Conservation (phyloP, 108 stramenopile species). For the Schizochytrium sp. region DNA sequence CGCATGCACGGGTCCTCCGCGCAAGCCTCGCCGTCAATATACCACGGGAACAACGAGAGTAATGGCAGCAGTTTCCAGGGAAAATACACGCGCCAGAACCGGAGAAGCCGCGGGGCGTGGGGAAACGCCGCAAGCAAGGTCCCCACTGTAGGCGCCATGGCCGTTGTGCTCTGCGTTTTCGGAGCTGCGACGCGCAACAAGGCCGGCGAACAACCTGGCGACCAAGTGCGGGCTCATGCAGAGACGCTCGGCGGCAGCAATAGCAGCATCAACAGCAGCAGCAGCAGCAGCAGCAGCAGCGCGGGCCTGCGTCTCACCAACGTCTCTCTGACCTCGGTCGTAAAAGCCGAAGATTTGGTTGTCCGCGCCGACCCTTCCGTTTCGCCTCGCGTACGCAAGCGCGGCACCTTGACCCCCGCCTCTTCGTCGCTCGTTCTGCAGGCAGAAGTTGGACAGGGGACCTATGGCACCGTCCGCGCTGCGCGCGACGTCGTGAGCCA, state of each 20-base stretch:
- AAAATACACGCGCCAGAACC: background rate
- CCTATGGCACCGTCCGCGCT: background rate
- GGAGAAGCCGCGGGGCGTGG: background rate
- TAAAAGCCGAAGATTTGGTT: too few species aligned
- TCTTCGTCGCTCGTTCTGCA: background rate
- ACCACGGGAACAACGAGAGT: background rate
- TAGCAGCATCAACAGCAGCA: background rate
- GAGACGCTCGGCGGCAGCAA: background rate
- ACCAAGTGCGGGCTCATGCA: background rate
- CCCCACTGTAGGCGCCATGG: background rate
- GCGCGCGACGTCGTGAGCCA: background rate
- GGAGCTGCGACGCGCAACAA: background rate
- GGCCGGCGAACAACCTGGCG: background rate
- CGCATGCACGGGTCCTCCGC: background rate
- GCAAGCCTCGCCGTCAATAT: background rate
- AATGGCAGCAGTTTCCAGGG: background rate
- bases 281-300: background rate
- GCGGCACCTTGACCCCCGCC: too few species aligned
- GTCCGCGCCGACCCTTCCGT: too few species aligned
- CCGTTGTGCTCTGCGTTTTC: background rate
- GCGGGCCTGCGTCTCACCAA: too few species aligned
- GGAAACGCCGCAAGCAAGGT: background rate
- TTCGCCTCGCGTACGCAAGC: too few species aligned
- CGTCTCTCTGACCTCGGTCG: too few species aligned
- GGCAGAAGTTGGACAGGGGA: background rate